Conservation (phyloP, 306 rosid species). For the Rosa persica region DNA sequence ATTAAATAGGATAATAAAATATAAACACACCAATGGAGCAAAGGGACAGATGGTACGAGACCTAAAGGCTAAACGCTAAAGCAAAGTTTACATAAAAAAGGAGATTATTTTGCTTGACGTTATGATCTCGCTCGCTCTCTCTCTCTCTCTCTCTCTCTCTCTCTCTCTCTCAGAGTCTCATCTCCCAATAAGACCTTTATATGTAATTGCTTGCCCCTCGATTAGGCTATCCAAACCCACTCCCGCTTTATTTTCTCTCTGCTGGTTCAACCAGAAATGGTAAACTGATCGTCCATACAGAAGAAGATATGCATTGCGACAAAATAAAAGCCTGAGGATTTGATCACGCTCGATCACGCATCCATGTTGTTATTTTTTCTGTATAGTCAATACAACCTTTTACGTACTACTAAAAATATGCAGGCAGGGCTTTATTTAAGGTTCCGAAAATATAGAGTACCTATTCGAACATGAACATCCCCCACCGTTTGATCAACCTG, state of each 20-base stretch:
- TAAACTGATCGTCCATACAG: not conserved
- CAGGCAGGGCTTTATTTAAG: not conserved
- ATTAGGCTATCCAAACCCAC: not conserved
- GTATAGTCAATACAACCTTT: not conserved
- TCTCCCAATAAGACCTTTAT: not conserved
- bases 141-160: no score
- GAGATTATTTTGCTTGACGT: not conserved
- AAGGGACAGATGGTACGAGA: not conserved
- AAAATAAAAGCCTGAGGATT: not conserved
- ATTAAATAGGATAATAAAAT: not conserved
- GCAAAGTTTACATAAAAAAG: not conserved
- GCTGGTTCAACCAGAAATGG: conserved; percentile 4
- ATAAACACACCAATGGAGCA: not conserved
- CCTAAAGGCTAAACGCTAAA: not conserved
- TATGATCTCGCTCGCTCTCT: not conserved
- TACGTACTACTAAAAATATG: not conserved
- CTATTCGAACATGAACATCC: not conserved
- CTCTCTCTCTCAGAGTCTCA: not conserved
- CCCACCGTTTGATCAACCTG: not conserved
- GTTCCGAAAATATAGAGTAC: not conserved
- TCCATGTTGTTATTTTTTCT: not conserved
- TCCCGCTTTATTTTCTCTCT: not conserved
- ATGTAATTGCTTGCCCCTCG: not conserved
- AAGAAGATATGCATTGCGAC: not conserved
- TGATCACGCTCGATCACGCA: not conserved